phyloP scores from a whole-genome alignment of 805 yeast genomes.

The Metschnikowia rubicola region DNA sequence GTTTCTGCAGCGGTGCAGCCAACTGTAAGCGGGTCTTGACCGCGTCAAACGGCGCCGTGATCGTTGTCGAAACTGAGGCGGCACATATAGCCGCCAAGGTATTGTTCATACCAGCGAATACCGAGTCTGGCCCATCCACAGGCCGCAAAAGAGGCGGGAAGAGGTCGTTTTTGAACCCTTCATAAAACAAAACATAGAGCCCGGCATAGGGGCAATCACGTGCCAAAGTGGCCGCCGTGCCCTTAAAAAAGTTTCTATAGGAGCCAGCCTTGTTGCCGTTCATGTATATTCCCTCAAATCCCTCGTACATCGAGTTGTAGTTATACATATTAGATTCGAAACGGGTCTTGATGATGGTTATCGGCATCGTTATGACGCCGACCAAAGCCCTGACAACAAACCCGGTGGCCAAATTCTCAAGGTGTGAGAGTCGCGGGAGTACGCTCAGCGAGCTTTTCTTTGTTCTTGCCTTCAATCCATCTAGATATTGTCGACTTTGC shows the following conservation, averaged over 20 bases:
- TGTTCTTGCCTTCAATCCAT: conserved; percentile 22
- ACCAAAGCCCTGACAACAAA: conserved; percentile 74
- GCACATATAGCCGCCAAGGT: conserved; percentile 74
- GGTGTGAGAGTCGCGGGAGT: conserved; percentile 68
- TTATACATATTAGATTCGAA: conserved; percentile 78
- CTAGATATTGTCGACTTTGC: conserved; percentile 50
- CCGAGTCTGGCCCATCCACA: conserved; percentile 7
- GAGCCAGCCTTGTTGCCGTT: conserved; percentile 30
- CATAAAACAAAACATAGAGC: conserved; percentile 80
- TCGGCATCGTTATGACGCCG: conserved; percentile 90
- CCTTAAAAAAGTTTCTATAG: conserved; percentile 72
- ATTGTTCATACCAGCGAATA: conserved; percentile 36
- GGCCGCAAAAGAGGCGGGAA: conserved; percentile 38
- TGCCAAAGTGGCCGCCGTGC: conserved; percentile 80
- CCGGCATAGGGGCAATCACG: conserved; percentile 98
- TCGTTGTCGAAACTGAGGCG: conserved; percentile 74
- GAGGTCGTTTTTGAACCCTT: conserved; percentile 57
- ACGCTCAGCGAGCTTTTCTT: conserved; percentile 31
- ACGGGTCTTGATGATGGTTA: conserved; percentile 85
- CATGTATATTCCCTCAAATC: conserved; percentile 52
- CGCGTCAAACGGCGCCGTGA: conserved; percentile 94
- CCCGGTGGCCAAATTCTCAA: conserved; percentile 73
- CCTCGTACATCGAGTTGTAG: conserved; percentile 62
- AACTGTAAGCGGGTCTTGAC: conserved; percentile 89
- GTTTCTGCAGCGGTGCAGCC: conserved; percentile 36